A percentile compares a stretch with the other conserved stretches of the same genome.
phyloP scores from a whole-genome alignment of 805 yeast species.

The Metschnikowia santaceciliae region DNA sequence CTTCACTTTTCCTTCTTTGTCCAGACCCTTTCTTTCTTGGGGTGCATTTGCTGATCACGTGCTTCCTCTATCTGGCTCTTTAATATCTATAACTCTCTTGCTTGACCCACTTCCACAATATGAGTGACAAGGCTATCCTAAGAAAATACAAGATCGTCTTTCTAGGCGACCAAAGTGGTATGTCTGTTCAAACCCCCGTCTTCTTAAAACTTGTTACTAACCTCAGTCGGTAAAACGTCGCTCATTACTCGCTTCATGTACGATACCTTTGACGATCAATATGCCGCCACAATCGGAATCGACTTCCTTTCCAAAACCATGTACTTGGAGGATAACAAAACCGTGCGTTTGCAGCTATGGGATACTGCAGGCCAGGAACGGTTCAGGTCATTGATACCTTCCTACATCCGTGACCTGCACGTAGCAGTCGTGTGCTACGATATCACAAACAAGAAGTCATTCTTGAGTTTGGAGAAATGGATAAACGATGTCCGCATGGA shows the following conservation, averaged over 20 bases:
- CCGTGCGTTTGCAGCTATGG: slow-evolving; percentile 93
- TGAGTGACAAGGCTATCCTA: slow-evolving; percentile 39
- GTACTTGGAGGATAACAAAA: slow-evolving; percentile 85
- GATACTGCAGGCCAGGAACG: slow-evolving; percentile 99
- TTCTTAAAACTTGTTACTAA: slow-evolving; percentile 6
- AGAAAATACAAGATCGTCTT: slow-evolving; percentile 86
- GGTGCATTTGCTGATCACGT: neutral
- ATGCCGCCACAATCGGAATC: slow-evolving; percentile 95
- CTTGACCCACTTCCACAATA: slow-evolving; percentile 3
- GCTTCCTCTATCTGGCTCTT: neutral
- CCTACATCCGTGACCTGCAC: slow-evolving; percentile 91
- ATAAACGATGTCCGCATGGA: slow-evolving; percentile 91
- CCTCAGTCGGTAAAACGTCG: slow-evolving; percentile 88
- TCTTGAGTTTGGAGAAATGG: slow-evolving; percentile 85
- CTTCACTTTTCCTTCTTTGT: neutral
- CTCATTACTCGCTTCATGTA: slow-evolving; percentile 97
- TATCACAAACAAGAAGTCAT: slow-evolving; percentile 80
- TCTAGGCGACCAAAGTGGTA: slow-evolving; percentile 91
- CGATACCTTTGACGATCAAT: slow-evolving; percentile 94
- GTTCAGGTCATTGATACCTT: slow-evolving; percentile 90
- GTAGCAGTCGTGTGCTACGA: slow-evolving; percentile 98
- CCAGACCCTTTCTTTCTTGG: neutral
- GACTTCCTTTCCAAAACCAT: slow-evolving; percentile 80
- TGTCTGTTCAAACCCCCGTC: slow-evolving; percentile 16
- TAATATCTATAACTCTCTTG: neutral